Conservation (phyloP, 2,329 filamentous ascomycete genomes). For the Aphanocladium album region DNA sequence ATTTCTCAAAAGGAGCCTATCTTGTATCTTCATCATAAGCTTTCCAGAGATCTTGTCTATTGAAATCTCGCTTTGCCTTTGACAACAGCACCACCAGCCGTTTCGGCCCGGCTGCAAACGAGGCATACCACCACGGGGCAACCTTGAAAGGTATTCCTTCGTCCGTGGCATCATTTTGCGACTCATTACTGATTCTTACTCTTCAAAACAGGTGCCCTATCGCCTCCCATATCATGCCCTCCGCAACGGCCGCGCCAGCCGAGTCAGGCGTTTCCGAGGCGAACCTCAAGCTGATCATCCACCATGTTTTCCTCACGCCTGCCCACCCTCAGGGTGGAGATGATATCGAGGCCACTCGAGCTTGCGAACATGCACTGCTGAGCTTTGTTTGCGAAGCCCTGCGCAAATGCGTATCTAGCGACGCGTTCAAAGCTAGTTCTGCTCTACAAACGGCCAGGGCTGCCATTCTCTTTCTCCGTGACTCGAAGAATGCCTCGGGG, state of each 20-base stretch:
- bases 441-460: no score
- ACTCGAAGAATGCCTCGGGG: neutral
- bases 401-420: neutral
- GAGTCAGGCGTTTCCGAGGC: neutral
- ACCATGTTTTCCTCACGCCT: slow-evolving; percentile 1
- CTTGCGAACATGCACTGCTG: neutral
- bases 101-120: neutral
- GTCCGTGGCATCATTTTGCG: no score
- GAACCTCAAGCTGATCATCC: neutral
- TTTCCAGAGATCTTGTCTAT: neutral
- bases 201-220: neutral
- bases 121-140: no score
- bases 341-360: neutral
- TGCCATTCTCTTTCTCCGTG: neutral
- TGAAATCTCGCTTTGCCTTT: neutral
- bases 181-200: neutral
- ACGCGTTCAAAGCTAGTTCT: neutral
- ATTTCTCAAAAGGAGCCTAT: no score
- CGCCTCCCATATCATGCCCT: neutral
- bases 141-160: no score
- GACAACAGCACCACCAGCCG: neutral
- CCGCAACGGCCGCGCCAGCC: neutral
- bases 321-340: neutral
- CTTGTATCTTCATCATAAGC: no score
- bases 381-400: neutral